Conservation (phyloP, 257 asterid species). For the Fraxinus cuspidata region DNA sequence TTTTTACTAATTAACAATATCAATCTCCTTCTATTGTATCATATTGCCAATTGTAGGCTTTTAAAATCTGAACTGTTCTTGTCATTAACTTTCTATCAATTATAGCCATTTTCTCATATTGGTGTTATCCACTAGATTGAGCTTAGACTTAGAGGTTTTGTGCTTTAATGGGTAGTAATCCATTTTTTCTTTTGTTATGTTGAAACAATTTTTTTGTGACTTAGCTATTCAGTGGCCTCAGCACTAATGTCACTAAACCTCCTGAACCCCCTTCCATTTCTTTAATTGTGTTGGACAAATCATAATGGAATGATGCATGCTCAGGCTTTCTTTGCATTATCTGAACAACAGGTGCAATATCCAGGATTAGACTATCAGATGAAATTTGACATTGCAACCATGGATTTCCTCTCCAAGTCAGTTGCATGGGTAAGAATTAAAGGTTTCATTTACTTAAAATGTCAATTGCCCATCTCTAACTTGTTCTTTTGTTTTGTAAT, state of each 20-base stretch:
- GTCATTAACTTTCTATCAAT: neutral
- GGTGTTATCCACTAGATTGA: neutral
- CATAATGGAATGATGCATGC: slow-evolving; percentile 11
- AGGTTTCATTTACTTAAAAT: slow-evolving; percentile 15
- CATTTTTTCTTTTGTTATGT: neutral
- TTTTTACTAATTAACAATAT: neutral
- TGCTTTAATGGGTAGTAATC: neutral
- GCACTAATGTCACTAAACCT: neutral
- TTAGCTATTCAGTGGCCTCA: neutral
- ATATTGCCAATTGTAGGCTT: neutral
- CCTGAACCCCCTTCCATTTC: slow-evolving; percentile 15
- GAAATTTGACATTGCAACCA: slow-evolving; percentile 78
- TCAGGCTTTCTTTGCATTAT: slow-evolving; percentile 19
- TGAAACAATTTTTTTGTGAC: neutral
- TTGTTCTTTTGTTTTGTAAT: slow-evolving; percentile 5
- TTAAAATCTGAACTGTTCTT: neutral
- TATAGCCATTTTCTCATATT: neutral
- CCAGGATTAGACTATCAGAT: slow-evolving; percentile 89
- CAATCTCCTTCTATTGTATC: neutral
- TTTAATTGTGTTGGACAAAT: slow-evolving; percentile 16
- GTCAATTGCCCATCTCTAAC: neutral
- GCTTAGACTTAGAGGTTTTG: neutral
- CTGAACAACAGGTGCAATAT: slow-evolving; percentile 71
- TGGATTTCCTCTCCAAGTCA: slow-evolving; percentile 66
- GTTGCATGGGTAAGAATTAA: slow-evolving; percentile 68